Evolutionary conservation across 352 stramenopile species (phyloP).

Genomic region (Pythium dissotocum): DNA sequence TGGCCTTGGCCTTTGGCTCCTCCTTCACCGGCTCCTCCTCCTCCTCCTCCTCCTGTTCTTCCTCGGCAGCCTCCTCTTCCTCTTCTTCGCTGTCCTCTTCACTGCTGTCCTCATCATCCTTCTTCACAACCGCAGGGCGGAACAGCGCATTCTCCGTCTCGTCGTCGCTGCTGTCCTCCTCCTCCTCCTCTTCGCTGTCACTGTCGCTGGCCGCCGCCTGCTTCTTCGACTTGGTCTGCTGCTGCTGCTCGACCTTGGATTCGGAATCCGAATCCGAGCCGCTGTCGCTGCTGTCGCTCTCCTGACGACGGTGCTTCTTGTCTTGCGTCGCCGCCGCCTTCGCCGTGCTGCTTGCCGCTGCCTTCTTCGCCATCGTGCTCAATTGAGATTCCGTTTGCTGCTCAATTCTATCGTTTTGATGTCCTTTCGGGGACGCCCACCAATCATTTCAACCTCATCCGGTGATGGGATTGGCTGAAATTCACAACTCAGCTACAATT

Average conservation of each 20-base stretch:
- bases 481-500: not conserved
- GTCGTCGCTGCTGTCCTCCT: slow-evolving; percentile 30
- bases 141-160: slow-evolving; percentile 82
- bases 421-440: slow-evolving; percentile 26
- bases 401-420: slow-evolving; percentile 5
- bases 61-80: slow-evolving; percentile 30
- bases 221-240: slow-evolving; percentile 3
- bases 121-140: slow-evolving; percentile 36
- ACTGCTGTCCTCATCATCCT: slow-evolving; percentile 16
- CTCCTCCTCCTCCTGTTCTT: slow-evolving; percentile 53
- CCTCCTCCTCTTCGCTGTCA: slow-evolving; percentile 19
- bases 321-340: slow-evolving; percentile 19
- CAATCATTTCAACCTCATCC: slow-evolving; percentile 18
- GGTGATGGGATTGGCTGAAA: slow-evolving; percentile 6
- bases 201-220: slow-evolving; percentile 3
- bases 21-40: slow-evolving; percentile 59
- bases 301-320: slow-evolving; percentile 42
- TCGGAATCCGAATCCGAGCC: slow-evolving; percentile 7
- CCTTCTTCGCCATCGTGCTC: slow-evolving; percentile 23
- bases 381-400: slow-evolving; percentile 4
- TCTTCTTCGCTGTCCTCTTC: slow-evolving; percentile 38
- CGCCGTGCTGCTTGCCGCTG: slow-evolving; percentile 6
- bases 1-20: slow-evolving; percentile 20
- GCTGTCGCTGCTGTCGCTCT: slow-evolving; percentile 18
- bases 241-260: slow-evolving; percentile 13